Evolutionary conservation across 352 stramenopile genomes (phyloP), one percentile per base, ranked within the genome.

Genomic region (Aphanomyces euteiches): DNA sequence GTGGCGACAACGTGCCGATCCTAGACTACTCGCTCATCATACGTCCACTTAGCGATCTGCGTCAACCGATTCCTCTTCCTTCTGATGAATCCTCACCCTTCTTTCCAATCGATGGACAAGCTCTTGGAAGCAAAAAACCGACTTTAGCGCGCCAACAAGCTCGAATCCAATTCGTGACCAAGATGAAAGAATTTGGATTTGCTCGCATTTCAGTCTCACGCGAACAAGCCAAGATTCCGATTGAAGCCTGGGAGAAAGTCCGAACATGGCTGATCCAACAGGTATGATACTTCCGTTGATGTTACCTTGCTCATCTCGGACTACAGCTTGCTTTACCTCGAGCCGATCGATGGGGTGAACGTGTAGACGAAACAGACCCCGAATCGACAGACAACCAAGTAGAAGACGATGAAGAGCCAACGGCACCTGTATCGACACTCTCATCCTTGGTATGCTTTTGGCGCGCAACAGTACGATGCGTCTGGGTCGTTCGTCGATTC

Each of bases 111-210:
- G 78, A 78, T n/a, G 81, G 79, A 0, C 17, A 47, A 1, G 72
- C 74, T 7, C 74, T 95, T 19, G 74, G 53, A 1, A 56, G 72
- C 3, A 57, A 63, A 3, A 73, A 58, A 4, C 77, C 79, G 28
- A 84, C 74, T 5, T 76, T 90, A 53, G 82, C 78, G 8, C 78
- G 84, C n/a, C 74, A 82, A 13, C 77, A 85, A 50, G 81, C 81
- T 15, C 77, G 81, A 34, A 75, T 75, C 43, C 74, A 85, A 21
- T 90, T 95, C 41, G 81, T 89, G 21, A 68, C 84, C 36, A 92
- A 85, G 61, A 83, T 95, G 83, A 79, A 84, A 66, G 70, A 72
- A 47, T 92, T 77, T 60, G 87, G 85, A 7, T 95, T 95, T 75
- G 84, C 81, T 3, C 77, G 85, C 3, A 70, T 95, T 7, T 73